phyloP scores from a whole-genome alignment of 495 filamentous ascomycete genomes.

The Penicillium egyptiacum region DNA sequence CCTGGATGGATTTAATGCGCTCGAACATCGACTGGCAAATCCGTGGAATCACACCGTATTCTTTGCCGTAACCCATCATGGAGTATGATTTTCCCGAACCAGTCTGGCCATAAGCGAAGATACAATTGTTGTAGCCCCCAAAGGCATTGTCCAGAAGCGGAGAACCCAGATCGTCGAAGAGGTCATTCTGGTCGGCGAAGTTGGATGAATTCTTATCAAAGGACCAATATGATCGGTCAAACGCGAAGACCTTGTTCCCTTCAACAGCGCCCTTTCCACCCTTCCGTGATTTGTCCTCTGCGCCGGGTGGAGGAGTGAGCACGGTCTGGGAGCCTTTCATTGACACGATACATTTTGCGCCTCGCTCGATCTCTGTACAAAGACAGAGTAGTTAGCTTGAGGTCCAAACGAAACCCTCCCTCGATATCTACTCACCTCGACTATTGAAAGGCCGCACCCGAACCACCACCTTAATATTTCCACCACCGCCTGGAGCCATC shows the following conservation, averaged over 20 bases:
- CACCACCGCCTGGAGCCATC: conserved; percentile 79
- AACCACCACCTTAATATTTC: conserved; percentile 99
- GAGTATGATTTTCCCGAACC: conserved; percentile 98
- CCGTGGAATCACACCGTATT: conserved; percentile 93
- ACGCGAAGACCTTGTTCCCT: conserved; percentile 86
- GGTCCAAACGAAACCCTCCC: conserved; percentile 8
- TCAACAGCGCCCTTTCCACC: conserved; percentile 63
- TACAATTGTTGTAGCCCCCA: conserved; percentile 99
- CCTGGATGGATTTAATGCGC: conserved; percentile 71
- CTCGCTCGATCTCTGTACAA: conserved; percentile 73
- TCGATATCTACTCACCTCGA: conserved; percentile 64
- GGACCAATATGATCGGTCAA: conserved; percentile 97
- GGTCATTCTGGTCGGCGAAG: conserved; percentile 87
- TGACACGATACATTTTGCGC: conserved; percentile 95
- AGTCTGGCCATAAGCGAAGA: conserved; percentile 99
- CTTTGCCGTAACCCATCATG: conserved; percentile 99
- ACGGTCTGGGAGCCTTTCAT: conserved; percentile 94
- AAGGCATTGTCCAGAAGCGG: conserved; percentile 98
- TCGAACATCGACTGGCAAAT: conserved; percentile 98
- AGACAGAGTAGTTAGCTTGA: conserved; percentile 3
- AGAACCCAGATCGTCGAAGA: conserved; percentile 84
- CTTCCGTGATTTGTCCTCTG: conserved; percentile 59
- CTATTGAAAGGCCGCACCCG: conserved; percentile 87
- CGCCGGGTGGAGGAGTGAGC: conserved; percentile 71
- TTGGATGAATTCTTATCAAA: conserved; percentile 78